Percentiles rank a stretch among this genome's conserved stretches.
phyloP scores from a whole-genome alignment of 2,329 filamentous ascomycete genomes.

The Dactylellina haptotyla region DNA sequence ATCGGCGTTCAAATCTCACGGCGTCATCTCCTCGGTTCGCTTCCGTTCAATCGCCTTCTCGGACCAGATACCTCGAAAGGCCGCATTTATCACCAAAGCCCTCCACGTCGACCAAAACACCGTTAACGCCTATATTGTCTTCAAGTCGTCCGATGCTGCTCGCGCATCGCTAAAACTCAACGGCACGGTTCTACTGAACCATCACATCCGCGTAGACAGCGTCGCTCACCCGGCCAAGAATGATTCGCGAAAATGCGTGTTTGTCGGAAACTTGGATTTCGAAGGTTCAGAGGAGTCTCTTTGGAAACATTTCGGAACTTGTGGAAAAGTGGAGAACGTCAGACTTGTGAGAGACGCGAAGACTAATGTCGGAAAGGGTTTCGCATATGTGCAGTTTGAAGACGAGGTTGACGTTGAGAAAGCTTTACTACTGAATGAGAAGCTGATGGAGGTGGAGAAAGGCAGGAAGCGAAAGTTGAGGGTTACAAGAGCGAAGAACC shows the following conservation, averaged over 20 bases:
- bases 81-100: constrained; percentile 90
- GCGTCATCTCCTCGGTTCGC: constrained; percentile 82
- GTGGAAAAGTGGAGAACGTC: constrained; percentile 88
- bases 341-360: constrained; percentile 88
- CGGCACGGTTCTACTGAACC: constrained; percentile 81
- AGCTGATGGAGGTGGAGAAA: constrained; percentile 72
- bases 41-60: constrained; percentile 94
- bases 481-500: constrained; percentile 83
- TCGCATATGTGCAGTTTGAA: constrained; percentile 97
- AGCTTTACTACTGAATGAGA: constrained; percentile 86
- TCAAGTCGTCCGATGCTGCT: constrained; percentile 78
- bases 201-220: constrained; percentile 89
- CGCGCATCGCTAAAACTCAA: constrained; percentile 83
- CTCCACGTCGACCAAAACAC: constrained; percentile 93
- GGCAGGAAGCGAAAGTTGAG: constrained; percentile 72
- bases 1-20: constrained; percentile 55
- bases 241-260: constrained; percentile 90
- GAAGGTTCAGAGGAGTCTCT: constrained; percentile 96
- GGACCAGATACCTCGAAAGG: constrained; percentile 84
- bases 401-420: constrained; percentile 88
- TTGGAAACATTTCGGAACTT: constrained; percentile 81
- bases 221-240: constrained; percentile 85
- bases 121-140: constrained; percentile 94
- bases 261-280: constrained; percentile 95
- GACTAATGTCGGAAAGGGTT: constrained; percentile 93